Conservation (phyloP, 441 rosid genomes). For the Viola pubescens region DNA sequence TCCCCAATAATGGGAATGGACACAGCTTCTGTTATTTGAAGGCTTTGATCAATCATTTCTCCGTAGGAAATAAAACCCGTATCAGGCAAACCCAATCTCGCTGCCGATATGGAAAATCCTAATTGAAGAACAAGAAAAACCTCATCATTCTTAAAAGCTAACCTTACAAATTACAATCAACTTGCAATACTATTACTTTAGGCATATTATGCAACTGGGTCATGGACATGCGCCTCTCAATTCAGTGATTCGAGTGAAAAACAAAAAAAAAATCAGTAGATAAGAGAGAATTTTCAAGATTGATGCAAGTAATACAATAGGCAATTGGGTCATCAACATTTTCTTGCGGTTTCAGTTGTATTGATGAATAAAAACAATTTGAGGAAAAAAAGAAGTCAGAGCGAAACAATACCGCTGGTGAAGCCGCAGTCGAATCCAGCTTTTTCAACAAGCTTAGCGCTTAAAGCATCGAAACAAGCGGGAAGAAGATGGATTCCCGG, state of each 20-base stretch:
- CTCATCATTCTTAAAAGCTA: too few relatives aligned
- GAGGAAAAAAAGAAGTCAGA: not conserved
- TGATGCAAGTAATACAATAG: too few relatives aligned
- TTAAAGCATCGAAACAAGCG: constrained; percentile 92
- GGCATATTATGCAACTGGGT: too few relatives aligned
- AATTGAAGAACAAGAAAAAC: constrained; percentile 9
- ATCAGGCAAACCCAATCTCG: constrained; percentile 75
- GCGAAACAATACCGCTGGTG: constrained; percentile 55
- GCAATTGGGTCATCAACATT: too few relatives aligned
- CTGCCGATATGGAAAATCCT: constrained; percentile 89
- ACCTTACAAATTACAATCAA: too few relatives aligned
- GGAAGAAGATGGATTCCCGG: constrained; percentile 90
- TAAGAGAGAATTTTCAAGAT: not conserved
- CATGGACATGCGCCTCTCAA: too few relatives aligned
- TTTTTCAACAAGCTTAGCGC: constrained; percentile 73
- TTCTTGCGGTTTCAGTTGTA: too few relatives aligned
- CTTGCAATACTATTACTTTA: too few relatives aligned
- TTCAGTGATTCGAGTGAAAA: too few relatives aligned
- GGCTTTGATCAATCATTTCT: constrained; percentile 92
- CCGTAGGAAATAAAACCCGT: constrained; percentile 75
- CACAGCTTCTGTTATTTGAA: constrained; percentile 63
- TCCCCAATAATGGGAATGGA: constrained; percentile 85
- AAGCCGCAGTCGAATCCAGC: constrained; percentile 77
- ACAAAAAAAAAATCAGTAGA: not conserved
- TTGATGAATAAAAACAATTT: not conserved